Base-by-base conservation (phyloP, 1,139 yeast species). In the Magnusiomyces tetraspermus region DNA sequence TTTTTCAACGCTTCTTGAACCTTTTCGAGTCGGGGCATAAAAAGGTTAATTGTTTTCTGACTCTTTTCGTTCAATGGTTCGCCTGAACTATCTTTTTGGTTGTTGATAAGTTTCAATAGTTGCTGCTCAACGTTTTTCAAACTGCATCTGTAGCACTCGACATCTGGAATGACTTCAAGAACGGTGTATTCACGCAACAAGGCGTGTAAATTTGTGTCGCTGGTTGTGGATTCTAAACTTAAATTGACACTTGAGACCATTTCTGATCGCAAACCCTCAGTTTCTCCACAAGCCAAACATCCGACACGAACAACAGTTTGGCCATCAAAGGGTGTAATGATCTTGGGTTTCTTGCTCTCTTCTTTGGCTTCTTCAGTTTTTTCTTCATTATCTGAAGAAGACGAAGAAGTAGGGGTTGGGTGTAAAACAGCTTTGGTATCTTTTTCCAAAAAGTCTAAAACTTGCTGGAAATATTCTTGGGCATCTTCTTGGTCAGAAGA, bases 401-500 rank as follows among this genome's bases (percentile, higher is more conserved):
- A n/a, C n/a, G n/a, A n/a, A n/a, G n/a, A n/a, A n/a, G n/a, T n/a
- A 4, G 40, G 19, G 3, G 50, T 5, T 11, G 38, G 13, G 10
- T 22, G 22, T 37, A 45, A 30, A 19, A 37, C 8, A n/a, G 26
- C 33, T 40, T 53, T 53, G 28, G 60, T 58, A 57, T 88, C 95
- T 51, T 76, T 77, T 65, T 88, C 97, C 50, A 88, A 71, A 51
- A 85, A 78, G 45, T 78, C 75, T 75, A 88, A 75, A 3, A 88
- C 77, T 57, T 85, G 78, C 66, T 88, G 96, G 70, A 88, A 88
- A 62, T 88, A 88, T 66, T 88, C 97, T 68, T 89, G 96, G 0
- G 96, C 96, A 68, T 88, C 97, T 67, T 88, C 96, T 68, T 88
- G 97, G 62, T 85, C 88, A 63, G 87, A 86, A 1, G 96, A 92